Evolutionary conservation across 371 early-diverging fungal species (phyloP).

Genomic region (Mucor saturninus): DNA sequence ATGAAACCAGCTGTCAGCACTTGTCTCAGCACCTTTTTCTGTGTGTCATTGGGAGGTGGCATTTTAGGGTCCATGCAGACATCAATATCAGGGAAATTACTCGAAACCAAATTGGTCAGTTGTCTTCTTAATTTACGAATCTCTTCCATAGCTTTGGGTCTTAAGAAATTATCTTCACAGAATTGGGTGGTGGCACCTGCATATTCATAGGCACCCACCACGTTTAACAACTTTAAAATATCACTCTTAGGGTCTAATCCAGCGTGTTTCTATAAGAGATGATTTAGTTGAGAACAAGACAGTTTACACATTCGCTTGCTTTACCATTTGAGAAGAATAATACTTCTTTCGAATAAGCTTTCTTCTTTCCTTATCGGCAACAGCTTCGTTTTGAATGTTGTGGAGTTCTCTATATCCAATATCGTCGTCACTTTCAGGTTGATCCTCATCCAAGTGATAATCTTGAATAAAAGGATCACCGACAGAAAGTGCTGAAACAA

Average conservation of each 20-base stretch:
- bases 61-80: constrained; percentile 63
- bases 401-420: constrained; percentile 43
- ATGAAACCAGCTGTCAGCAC: constrained; percentile 87
- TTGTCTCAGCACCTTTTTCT: constrained; percentile 80
- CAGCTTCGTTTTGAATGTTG: constrained; percentile 47
- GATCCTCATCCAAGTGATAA: constrained; percentile 57
- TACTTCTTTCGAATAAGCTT: constrained; percentile 56
- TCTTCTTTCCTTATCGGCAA: constrained; percentile 55
- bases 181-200: constrained; percentile 75
- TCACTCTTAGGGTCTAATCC: constrained; percentile 84
- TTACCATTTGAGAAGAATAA: constrained; percentile 53
- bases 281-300: neutral
- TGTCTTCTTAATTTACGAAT: constrained; percentile 87
- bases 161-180: constrained; percentile 81
- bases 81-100: constrained; percentile 65
- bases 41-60: constrained; percentile 75
- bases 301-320: constrained; percentile 1
- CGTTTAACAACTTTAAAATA: constrained; percentile 78
- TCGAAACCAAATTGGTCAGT: constrained; percentile 78
- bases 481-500: constrained; percentile 90
- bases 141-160: constrained; percentile 94
- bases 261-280: constrained; percentile 53
- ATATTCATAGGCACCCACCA: constrained; percentile 90
- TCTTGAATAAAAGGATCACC: constrained; percentile 90
- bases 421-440: constrained; percentile 52